Evolutionary conservation across 176 grass and related monocot genomes (phyloP).

Genomic region (Cymbopogon citratus): DNA sequence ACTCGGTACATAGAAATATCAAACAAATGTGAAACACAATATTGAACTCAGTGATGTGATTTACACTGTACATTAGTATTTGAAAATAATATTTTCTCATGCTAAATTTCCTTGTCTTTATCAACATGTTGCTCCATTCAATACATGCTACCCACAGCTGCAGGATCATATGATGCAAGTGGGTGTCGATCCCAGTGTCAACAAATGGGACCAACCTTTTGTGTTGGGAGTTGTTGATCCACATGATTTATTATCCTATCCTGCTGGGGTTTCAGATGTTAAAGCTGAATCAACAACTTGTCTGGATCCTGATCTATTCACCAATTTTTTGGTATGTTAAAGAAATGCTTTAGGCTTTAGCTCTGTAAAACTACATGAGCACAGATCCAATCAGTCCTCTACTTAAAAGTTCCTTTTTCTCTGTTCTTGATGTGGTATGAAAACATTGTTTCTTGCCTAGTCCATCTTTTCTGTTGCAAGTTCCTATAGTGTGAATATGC

Average conservation of each 20-base stretch:
- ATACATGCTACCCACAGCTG: slow-evolving; percentile 84
- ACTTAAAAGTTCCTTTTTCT: neutral
- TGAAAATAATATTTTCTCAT: neutral
- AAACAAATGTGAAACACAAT: neutral
- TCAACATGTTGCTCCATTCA: slow-evolving; percentile 94
- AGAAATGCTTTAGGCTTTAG: too few relatives aligned
- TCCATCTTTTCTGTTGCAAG: neutral
- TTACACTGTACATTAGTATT: neutral
- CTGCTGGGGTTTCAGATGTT: slow-evolving; percentile 82
- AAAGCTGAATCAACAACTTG: slow-evolving; percentile 78
- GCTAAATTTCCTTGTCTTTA: slow-evolving; percentile 24
- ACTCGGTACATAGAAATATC: slow-evolving; percentile 6
- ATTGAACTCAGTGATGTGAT: slow-evolving; percentile 6
- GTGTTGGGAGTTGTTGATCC: slow-evolving; percentile 89
- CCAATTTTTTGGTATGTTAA: slow-evolving; percentile 70
- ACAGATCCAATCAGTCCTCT: neutral
- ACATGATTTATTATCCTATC: slow-evolving; percentile 87
- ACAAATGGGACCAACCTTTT: slow-evolving; percentile 93
- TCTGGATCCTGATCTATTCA: slow-evolving; percentile 92
- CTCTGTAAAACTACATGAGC: too few relatives aligned
- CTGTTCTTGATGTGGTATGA: neutral
- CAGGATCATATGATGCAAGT: slow-evolving; percentile 71
- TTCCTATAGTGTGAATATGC: too few relatives aligned
- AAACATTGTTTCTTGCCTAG: neutral
- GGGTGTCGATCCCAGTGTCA: slow-evolving; percentile 63